Evolutionary conservation across 2,329 filamentous ascomycete species (phyloP), one percentile per base, ranked within the genome.

Genomic region (Alternaria gaisen): DNA sequence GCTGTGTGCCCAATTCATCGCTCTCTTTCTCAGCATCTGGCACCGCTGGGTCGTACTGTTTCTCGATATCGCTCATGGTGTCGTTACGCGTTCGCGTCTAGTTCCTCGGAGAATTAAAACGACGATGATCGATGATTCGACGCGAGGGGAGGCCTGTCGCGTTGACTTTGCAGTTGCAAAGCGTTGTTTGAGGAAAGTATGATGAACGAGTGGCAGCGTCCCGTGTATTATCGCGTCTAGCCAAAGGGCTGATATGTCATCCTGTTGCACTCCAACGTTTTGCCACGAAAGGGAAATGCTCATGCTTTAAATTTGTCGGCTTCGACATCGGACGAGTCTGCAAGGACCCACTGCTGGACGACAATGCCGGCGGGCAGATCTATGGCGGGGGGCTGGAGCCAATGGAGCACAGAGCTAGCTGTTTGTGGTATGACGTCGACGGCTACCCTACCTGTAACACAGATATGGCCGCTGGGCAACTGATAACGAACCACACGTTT

Each of bases 1-100:
- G 36, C 43, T 71, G 70, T 12, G 63, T 64, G 16, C 71, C 73
- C 20, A 72, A 54, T 36, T 72, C 71, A 64, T 72, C 66, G 40
- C 71, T 71, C 51, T 65, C 60, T 24, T 63, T 66, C 36, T 59
- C 53, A 42, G 44, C 66, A 28, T 61, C 59, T 12, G 65, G 53
- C 34, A 56, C 58, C 28, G 58, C 41, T 22, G 48, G 34, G 20
- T 64, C 67, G 24, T 70, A 63, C 10, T 67, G 65, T 56, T 76
- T 74, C 48, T 73, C 71, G 10, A 68, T 48, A 46, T 75, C 72
- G 61, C 69, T 72, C 74, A 77, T 77, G 1, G 28, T 68, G 60
- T 43, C 20, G 44, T 42, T 34, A 47, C 30, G 32, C 36, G 20
- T 46, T n/a, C 53, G 34, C 8, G 36, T 20, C 47, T 48, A 12